These are phyloP conservation scores for Carpinus fangiana DNA, from an alignment of 306 rosid species.

Conservation along the genomic window DNA sequence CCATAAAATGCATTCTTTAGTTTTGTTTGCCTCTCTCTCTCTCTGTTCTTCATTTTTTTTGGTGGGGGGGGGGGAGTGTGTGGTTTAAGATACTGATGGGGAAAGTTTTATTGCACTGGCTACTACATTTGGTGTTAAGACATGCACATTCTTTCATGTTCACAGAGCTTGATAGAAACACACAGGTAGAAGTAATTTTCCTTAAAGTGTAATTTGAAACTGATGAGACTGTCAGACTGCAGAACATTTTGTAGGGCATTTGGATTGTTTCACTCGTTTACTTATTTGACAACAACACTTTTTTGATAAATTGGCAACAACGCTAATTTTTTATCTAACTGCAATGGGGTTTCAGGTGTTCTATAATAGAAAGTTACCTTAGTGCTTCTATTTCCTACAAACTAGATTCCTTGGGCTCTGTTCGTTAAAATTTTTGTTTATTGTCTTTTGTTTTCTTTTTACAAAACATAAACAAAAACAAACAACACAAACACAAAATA, in stretches of 20 bases:
- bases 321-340: not conserved
- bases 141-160: not conserved
- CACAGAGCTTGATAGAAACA: not conserved
- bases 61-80: not conserved
- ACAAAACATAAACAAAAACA: no score
- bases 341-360: not conserved
- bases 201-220: not conserved
- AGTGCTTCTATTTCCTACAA: not conserved
- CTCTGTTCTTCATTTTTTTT: no score
- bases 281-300: not conserved
- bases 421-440: no score
- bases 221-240: not conserved
- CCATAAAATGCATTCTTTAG: not conserved
- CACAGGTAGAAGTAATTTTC: not conserved
- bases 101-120: not conserved
- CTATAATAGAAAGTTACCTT: not conserved
- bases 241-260: not conserved
- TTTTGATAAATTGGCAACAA: not conserved
- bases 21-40: not conserved
- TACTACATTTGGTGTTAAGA: not conserved
- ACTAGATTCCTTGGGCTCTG: not conserved
- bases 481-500: no score
- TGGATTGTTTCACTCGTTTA: not conserved
- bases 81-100: not conserved
- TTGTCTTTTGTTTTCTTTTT: no score